Evolutionary conservation across 2,329 filamentous ascomycete genomes (phyloP), one percentile per base, ranked within the genome.

Genomic region (Rutstroemia sp.): DNA sequence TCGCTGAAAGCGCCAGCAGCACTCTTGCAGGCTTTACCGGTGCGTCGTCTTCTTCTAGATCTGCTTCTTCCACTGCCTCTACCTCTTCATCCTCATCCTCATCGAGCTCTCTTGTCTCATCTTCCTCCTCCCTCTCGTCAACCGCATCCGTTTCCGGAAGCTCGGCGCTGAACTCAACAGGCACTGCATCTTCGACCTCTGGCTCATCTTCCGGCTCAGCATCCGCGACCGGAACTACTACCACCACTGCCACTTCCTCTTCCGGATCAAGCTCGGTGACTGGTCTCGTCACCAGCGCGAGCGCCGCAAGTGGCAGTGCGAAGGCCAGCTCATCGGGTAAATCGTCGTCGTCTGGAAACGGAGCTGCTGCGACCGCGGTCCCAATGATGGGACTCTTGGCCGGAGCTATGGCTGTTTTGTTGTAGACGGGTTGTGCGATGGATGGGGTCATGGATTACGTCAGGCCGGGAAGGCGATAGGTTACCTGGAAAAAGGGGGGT

Each of bases 21-120:
- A 56, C 54, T 14, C 54, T 56, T 52, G 54, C 41, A 30, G 54
- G 54, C 45, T 56, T 52, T n/a, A 56, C 54, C 30, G 54, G 54
- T 56, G 54, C 54, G 49, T 51, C 49, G 7, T 19, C 54, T 18
- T 47, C 54, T 14, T 37, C 52, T 4, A 27, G 27, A 10, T 45
- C 41, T n/a, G 18, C 44, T 3, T 39, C 34, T 14, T 38, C 52
- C 23, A 27, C 45, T 5, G 5, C 39, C 12, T 30, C 41, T 38
- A 18, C 19, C 16, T 54, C 52, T 16, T n/a, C 16, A 37, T 37
- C 51, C 27, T 30, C 27, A 3, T 45, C 48, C n/a, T 18, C 46
- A 9, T 54, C 52, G 21, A 52, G 49, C 34, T 49, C 52, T 2
- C 9, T 39, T 5, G 9, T 18, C 10, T 27, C 52, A 2, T 38